phyloP scores from a whole-genome alignment of 2,329 filamentous ascomycete species.

The Dryadomyces quercus-mongolicae region DNA sequence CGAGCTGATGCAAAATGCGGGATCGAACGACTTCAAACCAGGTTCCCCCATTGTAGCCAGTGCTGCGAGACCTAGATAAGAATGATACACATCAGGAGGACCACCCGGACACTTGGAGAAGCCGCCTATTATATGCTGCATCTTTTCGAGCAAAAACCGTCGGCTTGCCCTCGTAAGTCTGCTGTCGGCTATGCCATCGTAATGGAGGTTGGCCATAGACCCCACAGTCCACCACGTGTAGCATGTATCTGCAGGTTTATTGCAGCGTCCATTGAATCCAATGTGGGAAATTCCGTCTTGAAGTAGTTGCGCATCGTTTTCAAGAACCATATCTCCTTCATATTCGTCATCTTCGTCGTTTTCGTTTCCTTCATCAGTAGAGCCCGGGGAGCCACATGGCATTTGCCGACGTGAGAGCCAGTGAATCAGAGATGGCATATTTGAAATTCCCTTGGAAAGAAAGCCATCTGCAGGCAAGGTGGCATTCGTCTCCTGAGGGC shows the following conservation, averaged over 20 bases:
- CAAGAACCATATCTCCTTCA: constrained; percentile 16
- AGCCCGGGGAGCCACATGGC: constrained; percentile 32
- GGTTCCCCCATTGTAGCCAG: constrained; percentile 62
- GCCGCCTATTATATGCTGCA: constrained; percentile 74
- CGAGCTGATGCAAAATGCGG: constrained; percentile 61
- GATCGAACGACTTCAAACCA: constrained; percentile 59
- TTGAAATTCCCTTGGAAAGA: constrained; percentile 26
- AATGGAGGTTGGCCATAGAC: constrained; percentile 34
- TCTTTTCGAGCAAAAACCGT: constrained; percentile 73
- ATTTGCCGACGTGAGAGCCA: constrained; percentile 52
- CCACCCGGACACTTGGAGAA: constrained; percentile 63
- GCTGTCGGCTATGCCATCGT: constrained; percentile 45
- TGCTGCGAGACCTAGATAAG: constrained; percentile 74
- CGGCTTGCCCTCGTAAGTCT: constrained; percentile 49
- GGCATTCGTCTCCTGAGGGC: constrained; percentile 30
- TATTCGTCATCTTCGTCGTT: constrained; percentile 24
- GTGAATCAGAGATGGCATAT: constrained; percentile 23
- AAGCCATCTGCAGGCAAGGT: constrained; percentile 14
- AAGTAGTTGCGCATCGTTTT: not conserved
- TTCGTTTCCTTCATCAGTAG: constrained; percentile 32
- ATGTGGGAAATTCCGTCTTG: constrained; percentile 23
- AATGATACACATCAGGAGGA: constrained; percentile 73
- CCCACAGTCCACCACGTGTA: constrained; percentile 88
- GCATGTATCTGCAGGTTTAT: constrained; percentile 90
- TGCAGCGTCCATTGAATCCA: constrained; percentile 81